Evolutionary conservation across 495 filamentous ascomycete species (phyloP).

Genomic region (Sordaria brevicollis): DNA sequence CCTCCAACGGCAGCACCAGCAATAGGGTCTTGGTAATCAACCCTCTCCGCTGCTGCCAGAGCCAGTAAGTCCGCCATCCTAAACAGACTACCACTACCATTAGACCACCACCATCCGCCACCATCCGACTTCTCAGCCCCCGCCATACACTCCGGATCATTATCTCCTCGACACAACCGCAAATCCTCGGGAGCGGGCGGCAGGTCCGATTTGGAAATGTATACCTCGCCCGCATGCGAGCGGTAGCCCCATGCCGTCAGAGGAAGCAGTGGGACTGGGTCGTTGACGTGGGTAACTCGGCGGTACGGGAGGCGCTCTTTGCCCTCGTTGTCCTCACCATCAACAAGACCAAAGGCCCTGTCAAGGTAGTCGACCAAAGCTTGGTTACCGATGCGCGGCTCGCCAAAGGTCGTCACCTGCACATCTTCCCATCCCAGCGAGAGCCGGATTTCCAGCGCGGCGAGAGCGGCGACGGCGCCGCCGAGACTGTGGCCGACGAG

Average conservation of each 20-base stretch:
- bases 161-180: constrained; percentile 56
- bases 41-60: constrained; percentile 8
- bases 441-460: constrained; percentile 55
- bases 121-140: constrained; percentile 34
- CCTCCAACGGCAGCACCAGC: neutral
- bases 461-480: constrained; percentile 83
- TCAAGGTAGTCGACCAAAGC: constrained; percentile 61
- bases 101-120: constrained; percentile 4
- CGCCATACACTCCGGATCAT: constrained; percentile 61
- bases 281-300: constrained; percentile 73
- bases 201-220: constrained; percentile 60
- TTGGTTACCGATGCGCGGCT: constrained; percentile 75
- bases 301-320: constrained; percentile 44
- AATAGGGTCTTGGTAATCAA: constrained; percentile 3
- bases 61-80: neutral
- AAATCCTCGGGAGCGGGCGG: constrained; percentile 59
- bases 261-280: constrained; percentile 85
- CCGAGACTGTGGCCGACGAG: constrained; percentile 88
- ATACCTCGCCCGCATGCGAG: constrained; percentile 79
- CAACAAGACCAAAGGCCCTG: constrained; percentile 45
- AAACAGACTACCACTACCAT: neutral
- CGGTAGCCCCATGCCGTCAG: constrained; percentile 77
- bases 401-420: constrained; percentile 81
- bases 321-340: constrained; percentile 7
- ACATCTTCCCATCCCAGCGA: constrained; percentile 53